Conservation (phyloP, 2,329 filamentous ascomycete species). For the Ciborinia camelliae region DNA sequence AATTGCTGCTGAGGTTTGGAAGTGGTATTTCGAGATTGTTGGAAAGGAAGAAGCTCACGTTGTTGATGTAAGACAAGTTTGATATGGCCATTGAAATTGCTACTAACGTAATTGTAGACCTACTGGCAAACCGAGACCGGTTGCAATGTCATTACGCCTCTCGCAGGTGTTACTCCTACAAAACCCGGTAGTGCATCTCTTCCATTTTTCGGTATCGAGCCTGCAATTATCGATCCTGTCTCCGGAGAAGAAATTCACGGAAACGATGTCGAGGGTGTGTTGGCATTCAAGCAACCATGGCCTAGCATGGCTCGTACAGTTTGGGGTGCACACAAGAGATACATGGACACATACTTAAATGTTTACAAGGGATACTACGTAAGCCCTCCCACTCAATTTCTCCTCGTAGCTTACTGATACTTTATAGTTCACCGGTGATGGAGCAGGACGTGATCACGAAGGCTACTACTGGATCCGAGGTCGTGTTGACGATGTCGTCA, state of each 20-base stretch:
- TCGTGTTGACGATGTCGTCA: slow-evolving; percentile 97
- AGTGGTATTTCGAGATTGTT: slow-evolving; percentile 97
- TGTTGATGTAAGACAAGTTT: slow-evolving; percentile 70
- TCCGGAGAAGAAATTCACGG: slow-evolving; percentile 90
- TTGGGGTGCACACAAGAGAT: slow-evolving; percentile 95
- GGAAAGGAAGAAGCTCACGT: slow-evolving; percentile 92
- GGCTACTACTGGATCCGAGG: slow-evolving; percentile 99
- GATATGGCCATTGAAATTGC: slow-evolving; percentile 26
- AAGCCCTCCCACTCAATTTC: slow-evolving; percentile 43
- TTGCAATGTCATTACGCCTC: slow-evolving; percentile 89
- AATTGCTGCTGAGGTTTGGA: slow-evolving; percentile 97
- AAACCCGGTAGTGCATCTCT: slow-evolving; percentile 95
- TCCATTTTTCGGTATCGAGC: slow-evolving; percentile 97
- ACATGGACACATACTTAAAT: slow-evolving; percentile 97
- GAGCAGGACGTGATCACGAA: slow-evolving; percentile 92
- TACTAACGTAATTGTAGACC: slow-evolving; percentile 56
- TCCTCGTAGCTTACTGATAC: slow-evolving; percentile 21
- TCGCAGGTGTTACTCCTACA: slow-evolving; percentile 90
- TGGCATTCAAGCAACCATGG: slow-evolving; percentile 72
- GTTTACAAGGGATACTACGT: slow-evolving; percentile 98
- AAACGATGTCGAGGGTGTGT: slow-evolving; percentile 94
- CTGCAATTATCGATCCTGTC: slow-evolving; percentile 94
- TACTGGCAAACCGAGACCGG: slow-evolving; percentile 99
- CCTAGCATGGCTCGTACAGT: slow-evolving; percentile 98
- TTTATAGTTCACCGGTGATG: slow-evolving; percentile 79